Base-by-base conservation (phyloP, 441 rosid species). In the Corymbia calophylla region DNA sequence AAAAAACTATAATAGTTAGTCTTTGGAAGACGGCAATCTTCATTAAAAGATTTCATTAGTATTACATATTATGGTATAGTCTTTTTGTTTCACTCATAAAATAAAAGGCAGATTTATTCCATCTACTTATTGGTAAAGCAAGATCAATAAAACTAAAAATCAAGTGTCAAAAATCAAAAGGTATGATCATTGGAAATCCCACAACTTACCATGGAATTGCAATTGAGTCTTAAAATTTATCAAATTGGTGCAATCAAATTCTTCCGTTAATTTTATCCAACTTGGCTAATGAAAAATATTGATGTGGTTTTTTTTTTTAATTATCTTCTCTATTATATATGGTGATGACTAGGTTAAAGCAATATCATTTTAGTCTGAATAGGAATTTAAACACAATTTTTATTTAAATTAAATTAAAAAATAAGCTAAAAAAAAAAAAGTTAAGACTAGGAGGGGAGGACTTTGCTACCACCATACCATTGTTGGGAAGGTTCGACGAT, bases 241-340 rank as follows among this genome's bases (percentile, higher is more conserved):
- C 25, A 58, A 58, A 23, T 58, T 9, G 2, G 0, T 58, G 10
- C 5, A 58, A 58, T 23, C 0, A 10, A 25, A 0, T 56, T 0
- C 25, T 25, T 0, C 0, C n/a, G 0, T 58, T 25, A 25, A 23
- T 5, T 58, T 10, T 0, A 0, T 56, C 62, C 29, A 56, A 56
- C 0, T 56, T 56, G 29, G 0, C 29, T 4, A 0, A 58, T 0
- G 14, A 0, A 58, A 58, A 58, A 58, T 58, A 58, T 12, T 58
- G 1, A 58, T 23, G 25, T 25, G 14, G 0, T 1, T 23, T 58
- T 9, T 58, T 58, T 55, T 55, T 58, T 9, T 53, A 9, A 2
- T 13, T 2, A 25, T 58, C 0, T 58, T 58, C 5, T 23, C 64
- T 58, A 0, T 58, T 0, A 25, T 25, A 2, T 6, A 23, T 0